Evolutionary conservation across 305 asterid species (phyloP).

Genomic region (Plantago lanceolata): DNA sequence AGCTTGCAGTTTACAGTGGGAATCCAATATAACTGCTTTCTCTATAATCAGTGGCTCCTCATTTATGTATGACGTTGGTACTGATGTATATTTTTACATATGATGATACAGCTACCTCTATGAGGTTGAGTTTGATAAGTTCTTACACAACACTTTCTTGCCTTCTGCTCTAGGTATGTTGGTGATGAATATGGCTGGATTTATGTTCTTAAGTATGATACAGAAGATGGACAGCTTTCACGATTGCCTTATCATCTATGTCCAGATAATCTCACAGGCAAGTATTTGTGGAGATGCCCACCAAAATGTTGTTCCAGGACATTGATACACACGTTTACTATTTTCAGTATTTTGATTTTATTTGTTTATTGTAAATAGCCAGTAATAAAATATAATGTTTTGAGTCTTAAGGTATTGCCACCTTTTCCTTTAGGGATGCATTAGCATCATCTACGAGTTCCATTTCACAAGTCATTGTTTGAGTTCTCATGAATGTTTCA

Average conservation of each 20-base stretch:
- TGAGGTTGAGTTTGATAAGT: conserved; percentile 22
- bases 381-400: too few species aligned
- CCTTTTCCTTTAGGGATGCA: background rate
- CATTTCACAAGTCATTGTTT: too few species aligned
- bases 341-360: too few species aligned
- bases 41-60: conserved; percentile 76
- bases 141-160: conserved; percentile 27
- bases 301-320: too few species aligned
- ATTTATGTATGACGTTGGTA: conserved; percentile 59
- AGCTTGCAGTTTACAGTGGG: conserved; percentile 72
- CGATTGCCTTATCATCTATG: conserved; percentile 62
- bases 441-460: too few species aligned
- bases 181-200: conserved; percentile 82
- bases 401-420: background rate
- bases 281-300: conserved; percentile 16
- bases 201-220: conserved; percentile 63
- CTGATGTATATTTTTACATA: conserved; percentile 25
- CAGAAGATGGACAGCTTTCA: conserved; percentile 48
- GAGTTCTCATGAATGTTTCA: too few species aligned
- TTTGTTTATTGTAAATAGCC: too few species aligned
- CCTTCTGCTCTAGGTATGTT: conserved; percentile 51
- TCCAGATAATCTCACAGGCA: conserved; percentile 64
- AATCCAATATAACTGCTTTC: conserved; percentile 79
- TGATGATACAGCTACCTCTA: conserved; percentile 12
- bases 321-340: too few species aligned